Conservation (phyloP, 345 rosid genomes). For the Nasturtium officinale region DNA sequence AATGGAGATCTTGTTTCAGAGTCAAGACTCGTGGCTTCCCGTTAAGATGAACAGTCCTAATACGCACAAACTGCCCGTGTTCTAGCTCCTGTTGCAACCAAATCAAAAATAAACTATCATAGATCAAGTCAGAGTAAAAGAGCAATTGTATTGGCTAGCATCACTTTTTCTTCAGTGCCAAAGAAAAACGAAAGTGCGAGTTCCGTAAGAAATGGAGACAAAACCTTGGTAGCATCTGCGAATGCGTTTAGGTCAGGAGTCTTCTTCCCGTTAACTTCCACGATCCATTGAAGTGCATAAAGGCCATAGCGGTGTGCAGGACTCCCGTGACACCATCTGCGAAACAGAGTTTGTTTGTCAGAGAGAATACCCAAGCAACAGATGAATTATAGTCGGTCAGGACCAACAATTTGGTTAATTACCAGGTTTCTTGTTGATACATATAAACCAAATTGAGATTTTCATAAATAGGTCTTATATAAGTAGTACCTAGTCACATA, state of each 20-base stretch:
- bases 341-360: background rate
- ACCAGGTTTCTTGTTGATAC: constrained; percentile 10
- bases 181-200: background rate
- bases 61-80: constrained; percentile 85
- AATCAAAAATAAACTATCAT: background rate
- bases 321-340: constrained; percentile 95
- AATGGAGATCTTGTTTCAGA: constrained; percentile 91
- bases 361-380: constrained; percentile 1
- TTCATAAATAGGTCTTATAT: background rate
- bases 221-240: constrained; percentile 70
- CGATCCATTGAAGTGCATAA: constrained; percentile 90
- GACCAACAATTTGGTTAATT: background rate
- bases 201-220: constrained; percentile 20
- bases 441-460: constrained; percentile 8
- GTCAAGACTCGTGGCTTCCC: constrained; percentile 92
- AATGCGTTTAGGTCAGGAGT: constrained; percentile 86
- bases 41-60: constrained; percentile 76
- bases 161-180: constrained; percentile 1
- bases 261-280: constrained; percentile 83
- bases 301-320: constrained; percentile 88
- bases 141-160: background rate
- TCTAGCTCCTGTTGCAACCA: constrained; percentile 63
- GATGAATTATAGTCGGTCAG: background rate
- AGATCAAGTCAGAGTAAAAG: constrained; percentile 1
- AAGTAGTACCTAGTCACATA: constrained; percentile 71